Evolutionary conservation across 2,329 filamentous ascomycete species (phyloP).

Genomic region (Trichophyton schoenleinii): DNA sequence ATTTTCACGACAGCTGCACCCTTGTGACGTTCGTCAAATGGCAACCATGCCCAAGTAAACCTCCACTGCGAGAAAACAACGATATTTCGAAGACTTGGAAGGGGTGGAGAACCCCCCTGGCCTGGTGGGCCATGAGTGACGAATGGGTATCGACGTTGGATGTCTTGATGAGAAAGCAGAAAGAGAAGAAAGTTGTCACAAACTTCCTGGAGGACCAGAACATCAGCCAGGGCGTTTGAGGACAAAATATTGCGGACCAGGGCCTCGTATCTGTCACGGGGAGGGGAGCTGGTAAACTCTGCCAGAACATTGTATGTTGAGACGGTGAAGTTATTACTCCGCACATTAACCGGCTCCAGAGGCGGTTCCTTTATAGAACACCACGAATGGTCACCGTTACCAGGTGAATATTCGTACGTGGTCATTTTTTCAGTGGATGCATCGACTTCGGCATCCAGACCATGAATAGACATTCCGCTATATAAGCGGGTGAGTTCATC

Average conservation of each 20-base stretch:
- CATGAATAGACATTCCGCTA: background rate
- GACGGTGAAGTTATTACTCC: slow-evolving; percentile 18
- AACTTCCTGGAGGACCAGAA: slow-evolving; percentile 47
- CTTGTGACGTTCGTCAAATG: slow-evolving; percentile 46
- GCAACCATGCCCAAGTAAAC: slow-evolving; percentile 45
- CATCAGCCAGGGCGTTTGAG: slow-evolving; percentile 23
- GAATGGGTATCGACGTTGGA: slow-evolving; percentile 43
- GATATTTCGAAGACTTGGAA: slow-evolving; percentile 49
- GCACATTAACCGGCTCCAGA: slow-evolving; percentile 7
- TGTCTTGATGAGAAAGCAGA: slow-evolving; percentile 37
- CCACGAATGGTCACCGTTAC: slow-evolving; percentile 18
- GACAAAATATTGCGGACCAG: slow-evolving; percentile 26
- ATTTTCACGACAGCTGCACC: slow-evolving; percentile 42
- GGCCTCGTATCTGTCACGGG: slow-evolving; percentile 26
- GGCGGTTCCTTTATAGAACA: slow-evolving; percentile 3
- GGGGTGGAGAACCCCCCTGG: slow-evolving; percentile 40
- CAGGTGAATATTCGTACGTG: slow-evolving; percentile 22
- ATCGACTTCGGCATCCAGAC: background rate
- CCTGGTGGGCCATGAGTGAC: slow-evolving; percentile 45
- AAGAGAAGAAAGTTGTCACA: slow-evolving; percentile 50
- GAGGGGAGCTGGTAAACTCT: slow-evolving; percentile 27
- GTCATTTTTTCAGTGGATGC: slow-evolving; percentile 3
- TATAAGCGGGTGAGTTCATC: background rate
- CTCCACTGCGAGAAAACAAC: slow-evolving; percentile 46
- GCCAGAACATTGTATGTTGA: slow-evolving; percentile 36